Percentiles rank a stretch among this genome's conserved stretches.
These are phyloP conservation scores for Phytophthora pluvialis DNA, from an alignment of 352 stramenopile species.

Conservation along the genomic window DNA sequence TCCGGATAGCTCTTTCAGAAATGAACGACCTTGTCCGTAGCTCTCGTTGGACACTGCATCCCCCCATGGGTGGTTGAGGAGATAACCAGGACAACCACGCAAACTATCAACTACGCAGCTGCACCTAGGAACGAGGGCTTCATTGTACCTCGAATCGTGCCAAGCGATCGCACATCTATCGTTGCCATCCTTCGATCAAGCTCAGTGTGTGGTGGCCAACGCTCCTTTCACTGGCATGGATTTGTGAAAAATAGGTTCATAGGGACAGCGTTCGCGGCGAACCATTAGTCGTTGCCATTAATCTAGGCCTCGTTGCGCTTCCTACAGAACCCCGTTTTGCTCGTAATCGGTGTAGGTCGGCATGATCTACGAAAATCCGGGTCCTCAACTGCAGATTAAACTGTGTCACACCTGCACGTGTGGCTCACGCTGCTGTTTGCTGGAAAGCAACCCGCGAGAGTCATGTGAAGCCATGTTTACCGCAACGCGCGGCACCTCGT, in stretches of 20 bases:
- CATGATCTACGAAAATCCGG: conserved; percentile 21
- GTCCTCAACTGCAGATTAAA: not conserved
- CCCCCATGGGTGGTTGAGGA: not conserved
- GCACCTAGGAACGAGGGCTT: not conserved
- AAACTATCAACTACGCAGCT: not conserved
- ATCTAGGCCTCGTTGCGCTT: not conserved
- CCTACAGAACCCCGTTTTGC: not conserved
- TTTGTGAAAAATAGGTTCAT: conserved; percentile 15
- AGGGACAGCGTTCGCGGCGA: not conserved
- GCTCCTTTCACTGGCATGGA: not conserved
- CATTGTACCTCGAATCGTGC: not conserved
- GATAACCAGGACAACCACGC: not conserved
- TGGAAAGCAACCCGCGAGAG: conserved; percentile 15
- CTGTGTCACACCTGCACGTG: conserved; percentile 18
- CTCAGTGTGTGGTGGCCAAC: not conserved
- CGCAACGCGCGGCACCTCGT: not conserved
- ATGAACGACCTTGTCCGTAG: not conserved
- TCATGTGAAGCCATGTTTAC: conserved; percentile 29
- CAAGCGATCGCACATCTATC: not conserved
- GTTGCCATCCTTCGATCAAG: conserved; percentile 14
- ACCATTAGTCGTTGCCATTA: not conserved
- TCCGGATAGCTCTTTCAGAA: not conserved
- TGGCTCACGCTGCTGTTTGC: conserved; percentile 6
- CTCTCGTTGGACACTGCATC: conserved; percentile 3
- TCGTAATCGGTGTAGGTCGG: conserved; percentile 7